Evolutionary conservation across 306 rosid species (phyloP), one percentile per base, ranked within the genome.

Genomic region (Prunus mira): DNA sequence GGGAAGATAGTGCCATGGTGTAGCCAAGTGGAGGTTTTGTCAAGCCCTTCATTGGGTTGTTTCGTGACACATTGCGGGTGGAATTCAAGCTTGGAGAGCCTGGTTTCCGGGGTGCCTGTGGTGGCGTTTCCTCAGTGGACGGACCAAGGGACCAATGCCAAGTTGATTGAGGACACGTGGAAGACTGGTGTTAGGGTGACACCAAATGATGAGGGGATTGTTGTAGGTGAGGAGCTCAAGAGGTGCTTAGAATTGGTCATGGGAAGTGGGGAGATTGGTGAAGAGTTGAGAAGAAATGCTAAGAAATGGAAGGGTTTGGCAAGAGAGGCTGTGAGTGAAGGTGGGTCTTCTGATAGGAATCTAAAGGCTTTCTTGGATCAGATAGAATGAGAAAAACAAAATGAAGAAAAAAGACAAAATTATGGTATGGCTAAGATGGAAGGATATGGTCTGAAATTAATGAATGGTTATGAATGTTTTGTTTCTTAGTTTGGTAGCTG

Each of bases 31-130:
- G 70, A 78, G 47, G 86, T 78, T 20, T 32, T 82, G 73, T 67
- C 65, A 5, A 66, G 54, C 34, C 24, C 63, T 15, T 63, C 86
- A 0, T 17, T 74, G 69, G 86, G 82, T 47, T 78, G 82, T 24
- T 82, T 82, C 10, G 25, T 82, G 69, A 78, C 80, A 2, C 86
- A 82, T 19, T 82, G 86, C 12, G 86, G 86, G 0, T 83, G 86
- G 86, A 83, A 83, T 65, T 83, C 86, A 2, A 78, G 61, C 0
- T 6, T 83, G 9, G 86, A 83, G 50, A 64, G 86, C 72, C 46
- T 83, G 71, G 71, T 17, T 46, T 56, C 38, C 0, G 86, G 86
- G 57, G 54, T 75, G 12, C 83, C 80, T 0, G 27, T 83, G 74
- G 78, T 83, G 12, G 86, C 71, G 0, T 70, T 74, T n/a, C 86